phyloP scores from a whole-genome alignment of 257 asterid genomes.

The Przewalskia tangutica region DNA sequence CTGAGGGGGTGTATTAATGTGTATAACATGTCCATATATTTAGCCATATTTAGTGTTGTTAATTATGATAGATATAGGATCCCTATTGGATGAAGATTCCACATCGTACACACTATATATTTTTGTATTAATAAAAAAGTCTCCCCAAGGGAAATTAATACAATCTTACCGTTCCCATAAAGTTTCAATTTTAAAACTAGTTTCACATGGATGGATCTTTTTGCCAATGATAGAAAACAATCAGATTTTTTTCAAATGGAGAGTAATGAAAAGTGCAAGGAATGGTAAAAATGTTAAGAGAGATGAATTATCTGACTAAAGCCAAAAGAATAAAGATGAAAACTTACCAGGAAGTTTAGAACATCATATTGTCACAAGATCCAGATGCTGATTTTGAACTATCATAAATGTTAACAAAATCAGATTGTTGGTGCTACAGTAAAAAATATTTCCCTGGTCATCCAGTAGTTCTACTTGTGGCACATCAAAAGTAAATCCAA shows the following conservation, averaged over 20 bases:
- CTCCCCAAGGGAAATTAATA: too few species aligned
- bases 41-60: too few species aligned
- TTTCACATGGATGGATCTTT: background rate
- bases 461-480: background rate
- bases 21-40: too few species aligned
- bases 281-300: background rate
- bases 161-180: too few species aligned
- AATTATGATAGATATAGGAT: too few species aligned
- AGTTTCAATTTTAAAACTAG: background rate
- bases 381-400: background rate
- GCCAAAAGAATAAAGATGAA: background rate
- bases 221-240: background rate
- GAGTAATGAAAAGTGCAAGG: background rate
- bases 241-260: background rate
- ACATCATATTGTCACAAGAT: background rate
- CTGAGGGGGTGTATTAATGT: too few species aligned
- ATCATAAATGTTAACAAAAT: conserved; percentile 1
- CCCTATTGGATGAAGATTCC: too few species aligned
- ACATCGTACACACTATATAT: too few species aligned
- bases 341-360: background rate
- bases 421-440: background rate
- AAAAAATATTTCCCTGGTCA: background rate
- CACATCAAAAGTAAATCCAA: conserved; percentile 5
- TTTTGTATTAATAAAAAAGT: too few species aligned
- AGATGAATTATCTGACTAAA: background rate